Evolutionary conservation across 495 filamentous ascomycete species (phyloP), one percentile per base, ranked within the genome.

Genomic region (Aspergillus panamensis): DNA sequence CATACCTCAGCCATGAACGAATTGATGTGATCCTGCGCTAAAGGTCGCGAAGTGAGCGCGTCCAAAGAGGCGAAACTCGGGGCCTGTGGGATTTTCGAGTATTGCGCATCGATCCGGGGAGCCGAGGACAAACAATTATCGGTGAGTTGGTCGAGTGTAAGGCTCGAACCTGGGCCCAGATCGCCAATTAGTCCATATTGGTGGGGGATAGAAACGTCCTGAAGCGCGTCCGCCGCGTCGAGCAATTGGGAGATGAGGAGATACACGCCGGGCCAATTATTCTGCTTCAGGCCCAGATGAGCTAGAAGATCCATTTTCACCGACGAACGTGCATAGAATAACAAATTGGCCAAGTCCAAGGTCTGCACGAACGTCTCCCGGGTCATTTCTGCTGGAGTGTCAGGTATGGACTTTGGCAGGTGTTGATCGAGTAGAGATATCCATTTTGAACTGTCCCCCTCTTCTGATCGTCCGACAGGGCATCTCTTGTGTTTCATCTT

Each of bases 221-320:
- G 49, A 21, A 68, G 49, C 17, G 42, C 51, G 14, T 67, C 65
- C 12, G 68, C 59, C 21, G 64, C 66, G 57, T 78, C 77, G 20
- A 81, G 60, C 58, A 81, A 62, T 42, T 57, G 66, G 56, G 60
- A 69, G 43, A 80, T 58, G 6, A 80, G 59, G 48, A 66, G 64
- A 45, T 75, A 58, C 9, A 79, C 77, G 9, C 63, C 70, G 40
- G 73, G 58, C 78, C 78, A 81, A 57, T 77, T 69, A 13, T 73
- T 68, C 52, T 70, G 47, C 14, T 69, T 56, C 52, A 77, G 73
- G 3, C 78, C 78, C n/a, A 80, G 55, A 61, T 80, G 69, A 9
- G 63, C 67, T 12, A 81, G 30, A 31, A 77, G 63, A 59, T 80
- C 71, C 12, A 72, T 21, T 17, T 68, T 43, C 10, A 58, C 58